Conservation (phyloP, 2,329 filamentous ascomycete genomes). For the Hypoxylon sp. region DNA sequence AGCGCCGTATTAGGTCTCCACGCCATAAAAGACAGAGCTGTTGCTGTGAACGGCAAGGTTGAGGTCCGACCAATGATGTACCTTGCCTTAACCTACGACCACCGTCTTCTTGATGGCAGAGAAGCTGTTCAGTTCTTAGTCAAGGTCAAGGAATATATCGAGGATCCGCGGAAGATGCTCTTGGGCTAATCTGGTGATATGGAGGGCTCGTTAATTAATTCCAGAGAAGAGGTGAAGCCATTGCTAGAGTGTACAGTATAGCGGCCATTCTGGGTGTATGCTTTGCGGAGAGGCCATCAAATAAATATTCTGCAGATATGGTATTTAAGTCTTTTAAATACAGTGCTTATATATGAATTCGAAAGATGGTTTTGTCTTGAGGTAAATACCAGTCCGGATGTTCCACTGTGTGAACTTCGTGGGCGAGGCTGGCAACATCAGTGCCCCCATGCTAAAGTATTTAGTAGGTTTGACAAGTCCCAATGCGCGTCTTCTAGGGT, state of each 20-base stretch:
- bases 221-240: slow-evolving; percentile 21
- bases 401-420: not conserved
- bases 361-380: not conserved
- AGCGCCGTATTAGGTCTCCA: slow-evolving; percentile 93
- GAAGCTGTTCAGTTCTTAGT: slow-evolving; percentile 97
- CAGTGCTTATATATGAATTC: not conserved
- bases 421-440: not conserved
- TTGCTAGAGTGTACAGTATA: slow-evolving; percentile 44
- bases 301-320: slow-evolving; percentile 24
- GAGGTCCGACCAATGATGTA: slow-evolving; percentile 99
- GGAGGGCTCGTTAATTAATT: slow-evolving; percentile 17
- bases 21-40: slow-evolving; percentile 94
- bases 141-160: slow-evolving; percentile 97
- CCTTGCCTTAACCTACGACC: slow-evolving; percentile 96
- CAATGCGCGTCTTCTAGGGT: not conserved
- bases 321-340: not conserved
- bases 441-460: not conserved
- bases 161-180: slow-evolving; percentile 94
- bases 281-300: slow-evolving; percentile 19
- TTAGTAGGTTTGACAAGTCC: not conserved
- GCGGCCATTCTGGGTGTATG: slow-evolving; percentile 15
- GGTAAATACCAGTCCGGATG: not conserved
- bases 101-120: slow-evolving; percentile 92
- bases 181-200: slow-evolving; percentile 57
- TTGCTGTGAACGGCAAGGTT: slow-evolving; percentile 92